Conservation (phyloP, 192 early-diverging fungal species). For the Backusella macrospora region DNA sequence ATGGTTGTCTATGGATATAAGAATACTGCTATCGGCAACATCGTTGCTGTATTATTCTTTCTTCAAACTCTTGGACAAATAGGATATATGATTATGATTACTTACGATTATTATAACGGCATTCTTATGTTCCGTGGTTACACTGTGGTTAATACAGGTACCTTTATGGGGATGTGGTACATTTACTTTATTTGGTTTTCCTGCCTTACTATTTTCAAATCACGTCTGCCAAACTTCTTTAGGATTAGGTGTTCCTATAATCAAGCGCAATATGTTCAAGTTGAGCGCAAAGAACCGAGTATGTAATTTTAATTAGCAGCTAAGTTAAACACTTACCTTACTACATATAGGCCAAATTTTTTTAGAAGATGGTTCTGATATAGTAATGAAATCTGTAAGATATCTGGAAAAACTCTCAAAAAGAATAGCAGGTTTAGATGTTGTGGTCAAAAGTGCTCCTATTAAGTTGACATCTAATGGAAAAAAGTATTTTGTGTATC, state of each 20-base stretch:
- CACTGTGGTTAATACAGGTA: slow-evolving; percentile 38
- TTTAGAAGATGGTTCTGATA: slow-evolving; percentile 37
- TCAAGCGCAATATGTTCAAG: slow-evolving; percentile 48
- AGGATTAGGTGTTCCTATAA: slow-evolving; percentile 50
- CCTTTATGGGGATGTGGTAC: slow-evolving; percentile 56
- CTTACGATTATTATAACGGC: slow-evolving; percentile 51
- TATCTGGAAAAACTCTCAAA: slow-evolving; percentile 27
- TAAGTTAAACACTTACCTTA: neutral
- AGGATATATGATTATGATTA: slow-evolving; percentile 43
- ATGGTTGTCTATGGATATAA: slow-evolving; percentile 49
- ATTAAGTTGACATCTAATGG: slow-evolving; percentile 52
- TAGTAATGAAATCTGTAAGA: slow-evolving; percentile 38
- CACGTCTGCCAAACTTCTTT: slow-evolving; percentile 52
- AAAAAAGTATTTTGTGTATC: slow-evolving; percentile 65
- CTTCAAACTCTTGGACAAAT: slow-evolving; percentile 41
- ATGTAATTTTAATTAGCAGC: neutral
- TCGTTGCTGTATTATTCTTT: slow-evolving; percentile 39
- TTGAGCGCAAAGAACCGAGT: slow-evolving; percentile 44
- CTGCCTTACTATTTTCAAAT: slow-evolving; percentile 41
- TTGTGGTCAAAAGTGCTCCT: slow-evolving; percentile 44
- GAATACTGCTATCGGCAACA: slow-evolving; percentile 43
- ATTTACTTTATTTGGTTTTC: slow-evolving; percentile 52
- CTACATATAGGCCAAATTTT: slow-evolving; percentile 33
- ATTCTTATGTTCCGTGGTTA: slow-evolving; percentile 42
- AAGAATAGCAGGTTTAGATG: slow-evolving; percentile 41